Percentiles rank a stretch among this genome's conserved stretches.
Conservation (phyloP, 148 eudicot genomes). For the Amaranthus hypochondriacus region DNA sequence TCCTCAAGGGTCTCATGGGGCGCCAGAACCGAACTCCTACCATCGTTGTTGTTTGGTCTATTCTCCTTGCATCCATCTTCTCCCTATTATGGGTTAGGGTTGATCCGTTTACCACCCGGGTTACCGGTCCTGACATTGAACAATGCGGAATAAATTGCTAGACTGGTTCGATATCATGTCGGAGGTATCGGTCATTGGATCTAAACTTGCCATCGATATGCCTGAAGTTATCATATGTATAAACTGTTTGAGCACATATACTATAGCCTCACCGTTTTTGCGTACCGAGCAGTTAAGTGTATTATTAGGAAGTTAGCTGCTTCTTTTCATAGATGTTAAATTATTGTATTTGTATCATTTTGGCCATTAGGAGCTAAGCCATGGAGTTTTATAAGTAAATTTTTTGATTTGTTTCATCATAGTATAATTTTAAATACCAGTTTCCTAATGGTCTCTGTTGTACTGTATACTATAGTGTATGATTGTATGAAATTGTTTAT, state of each 20-base stretch:
- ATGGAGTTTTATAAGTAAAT: conserved; percentile 3
- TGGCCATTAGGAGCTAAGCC: conserved; percentile 14
- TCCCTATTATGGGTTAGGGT: conserved; percentile 55
- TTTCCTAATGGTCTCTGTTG: conserved; percentile 4
- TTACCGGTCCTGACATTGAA: conserved; percentile 33
- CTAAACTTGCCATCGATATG: conserved; percentile 1
- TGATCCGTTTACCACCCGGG: conserved; percentile 46
- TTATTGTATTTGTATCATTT: conserved; percentile 24
- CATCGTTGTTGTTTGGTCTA: conserved; percentile 54
- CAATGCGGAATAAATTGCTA: conserved; percentile 53
- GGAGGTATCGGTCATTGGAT: neutral
- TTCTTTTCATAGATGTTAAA: neutral
- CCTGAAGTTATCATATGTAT: conserved; percentile 10
- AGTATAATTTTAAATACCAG: conserved; percentile 7
- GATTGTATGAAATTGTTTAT: neutral
- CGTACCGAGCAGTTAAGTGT: conserved; percentile 14
- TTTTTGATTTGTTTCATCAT: conserved; percentile 16
- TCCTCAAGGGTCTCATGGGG: conserved; percentile 64
- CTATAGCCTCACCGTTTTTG: conserved; percentile 9
- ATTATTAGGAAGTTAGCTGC: conserved; percentile 22
- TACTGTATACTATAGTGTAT: neutral
- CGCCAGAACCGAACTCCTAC: conserved; percentile 50
- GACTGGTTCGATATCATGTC: neutral
- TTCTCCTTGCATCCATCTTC: conserved; percentile 60
- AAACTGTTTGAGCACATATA: conserved; percentile 22